Conservation (phyloP, 257 asterid genomes). For the Knoxia roxburghii region DNA sequence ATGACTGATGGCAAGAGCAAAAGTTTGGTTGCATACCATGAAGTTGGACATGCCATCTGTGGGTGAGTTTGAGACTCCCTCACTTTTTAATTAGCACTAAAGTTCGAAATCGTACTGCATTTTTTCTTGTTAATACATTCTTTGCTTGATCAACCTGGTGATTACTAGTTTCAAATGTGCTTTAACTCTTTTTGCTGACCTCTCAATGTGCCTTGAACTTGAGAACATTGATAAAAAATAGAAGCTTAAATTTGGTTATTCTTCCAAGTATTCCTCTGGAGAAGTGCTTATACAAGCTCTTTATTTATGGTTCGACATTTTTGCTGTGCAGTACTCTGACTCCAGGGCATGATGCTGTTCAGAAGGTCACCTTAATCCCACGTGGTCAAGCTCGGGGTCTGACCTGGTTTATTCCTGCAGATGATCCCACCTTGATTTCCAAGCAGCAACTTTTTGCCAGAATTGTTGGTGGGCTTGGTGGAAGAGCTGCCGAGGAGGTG, state of each 20-base stretch:
- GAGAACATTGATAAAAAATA: not conserved
- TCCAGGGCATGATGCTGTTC: slow-evolving; percentile 97
- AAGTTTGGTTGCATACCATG: slow-evolving; percentile 96
- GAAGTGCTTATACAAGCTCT: not conserved
- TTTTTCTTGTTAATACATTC: not conserved
- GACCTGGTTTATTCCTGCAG: slow-evolving; percentile 98
- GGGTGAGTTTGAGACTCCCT: slow-evolving; percentile 51
- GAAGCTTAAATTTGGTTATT: no score
- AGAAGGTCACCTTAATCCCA: slow-evolving; percentile 87
- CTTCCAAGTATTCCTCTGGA: not conserved
- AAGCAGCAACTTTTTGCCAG: slow-evolving; percentile 94
- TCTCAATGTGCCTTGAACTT: not conserved
- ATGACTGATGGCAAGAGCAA: slow-evolving; percentile 99
- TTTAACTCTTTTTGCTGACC: not conserved
- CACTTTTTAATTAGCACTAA: not conserved
- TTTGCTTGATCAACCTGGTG: not conserved
- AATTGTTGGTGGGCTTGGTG: slow-evolving; percentile 98
- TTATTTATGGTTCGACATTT: slow-evolving; percentile 1
- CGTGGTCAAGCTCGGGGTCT: slow-evolving; percentile 98
- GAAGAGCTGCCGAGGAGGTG: slow-evolving; percentile 97
- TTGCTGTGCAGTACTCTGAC: slow-evolving; percentile 71
- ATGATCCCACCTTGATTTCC: slow-evolving; percentile 95
- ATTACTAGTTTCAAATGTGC: not conserved
- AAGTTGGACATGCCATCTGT: slow-evolving; percentile 98
- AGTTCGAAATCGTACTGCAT: not conserved